Conservation (phyloP, 2,329 filamentous ascomycete genomes). For the Immersiporthe knoxdaviesiana region DNA sequence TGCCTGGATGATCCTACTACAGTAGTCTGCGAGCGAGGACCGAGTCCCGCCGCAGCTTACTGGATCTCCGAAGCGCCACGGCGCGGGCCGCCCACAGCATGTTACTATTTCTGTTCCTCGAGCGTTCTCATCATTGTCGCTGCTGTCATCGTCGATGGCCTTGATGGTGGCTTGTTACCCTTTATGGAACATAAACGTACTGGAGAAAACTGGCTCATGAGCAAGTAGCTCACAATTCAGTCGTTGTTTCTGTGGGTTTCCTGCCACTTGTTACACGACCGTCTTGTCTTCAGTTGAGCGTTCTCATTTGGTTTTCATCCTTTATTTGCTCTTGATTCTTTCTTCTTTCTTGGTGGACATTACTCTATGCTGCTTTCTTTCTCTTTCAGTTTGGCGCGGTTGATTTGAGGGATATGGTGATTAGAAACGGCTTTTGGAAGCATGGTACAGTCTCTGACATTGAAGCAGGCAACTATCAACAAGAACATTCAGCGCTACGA, state of each 20-base stretch:
- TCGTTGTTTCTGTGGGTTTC: background rate
- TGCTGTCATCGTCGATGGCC: too few species aligned
- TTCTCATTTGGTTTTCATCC: background rate
- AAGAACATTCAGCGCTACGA: conserved; percentile 59
- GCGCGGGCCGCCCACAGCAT: conserved; percentile 25
- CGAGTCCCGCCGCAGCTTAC: conserved; percentile 9
- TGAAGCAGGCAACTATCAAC: conserved; percentile 50
- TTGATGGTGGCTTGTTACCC: background rate
- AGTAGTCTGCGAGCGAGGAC: background rate
- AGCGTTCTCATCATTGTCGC: background rate
- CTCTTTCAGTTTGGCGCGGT: background rate
- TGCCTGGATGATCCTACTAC: conserved; percentile 16
- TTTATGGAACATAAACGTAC: background rate
- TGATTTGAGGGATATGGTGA: background rate
- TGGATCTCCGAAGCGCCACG: conserved; percentile 18
- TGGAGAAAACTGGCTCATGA: background rate
- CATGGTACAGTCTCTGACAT: conserved; percentile 14
- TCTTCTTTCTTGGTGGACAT: background rate
- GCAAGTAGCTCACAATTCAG: background rate
- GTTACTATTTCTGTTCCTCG: background rate
- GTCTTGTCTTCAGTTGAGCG: background rate
- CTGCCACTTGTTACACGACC: background rate
- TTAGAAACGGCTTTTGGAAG: background rate
- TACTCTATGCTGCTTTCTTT: background rate
- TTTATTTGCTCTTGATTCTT: background rate